Conservation (phyloP, 805 yeast species). For the Cephaloascus fragrans region DNA sequence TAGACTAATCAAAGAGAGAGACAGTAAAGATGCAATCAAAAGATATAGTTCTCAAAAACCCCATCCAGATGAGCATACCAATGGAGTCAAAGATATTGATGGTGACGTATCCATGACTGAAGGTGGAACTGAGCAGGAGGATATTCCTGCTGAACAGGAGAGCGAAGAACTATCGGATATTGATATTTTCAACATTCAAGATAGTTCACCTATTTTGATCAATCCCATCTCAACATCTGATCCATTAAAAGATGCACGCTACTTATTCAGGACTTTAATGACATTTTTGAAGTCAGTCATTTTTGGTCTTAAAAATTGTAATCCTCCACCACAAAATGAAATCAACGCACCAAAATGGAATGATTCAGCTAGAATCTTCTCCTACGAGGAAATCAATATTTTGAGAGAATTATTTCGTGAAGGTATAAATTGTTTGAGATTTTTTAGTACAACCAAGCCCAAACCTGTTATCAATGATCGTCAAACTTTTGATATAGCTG, state of each 20-base stretch:
- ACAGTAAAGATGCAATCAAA: constrained; percentile 28
- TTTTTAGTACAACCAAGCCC: constrained; percentile 56
- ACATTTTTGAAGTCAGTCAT: constrained; percentile 85
- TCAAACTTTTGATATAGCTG: constrained; percentile 52
- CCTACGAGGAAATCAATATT: constrained; percentile 73
- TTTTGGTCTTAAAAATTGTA: constrained; percentile 81
- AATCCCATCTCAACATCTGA: constrained; percentile 43
- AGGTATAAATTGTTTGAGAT: constrained; percentile 70
- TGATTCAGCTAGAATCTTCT: constrained; percentile 75
- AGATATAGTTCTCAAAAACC: constrained; percentile 9
- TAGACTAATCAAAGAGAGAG: constrained; percentile 27
- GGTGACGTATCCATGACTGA: constrained; percentile 18
- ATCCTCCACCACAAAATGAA: constrained; percentile 60
- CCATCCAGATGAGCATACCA: background rate
- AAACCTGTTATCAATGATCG: constrained; percentile 22
- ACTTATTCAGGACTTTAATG: constrained; percentile 79
- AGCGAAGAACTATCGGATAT: constrained; percentile 3
- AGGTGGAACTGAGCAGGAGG: constrained; percentile 5
- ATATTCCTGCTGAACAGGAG: constrained; percentile 6
- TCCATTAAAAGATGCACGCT: constrained; percentile 80
- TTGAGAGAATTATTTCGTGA: constrained; percentile 74
- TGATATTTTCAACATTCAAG: constrained; percentile 25
- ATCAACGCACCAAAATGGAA: constrained; percentile 50
- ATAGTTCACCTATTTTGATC: constrained; percentile 48
- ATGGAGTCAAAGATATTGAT: constrained; percentile 7